A percentile compares a stretch with the other conserved stretches of the same genome.
Evolutionary conservation across 352 stramenopile species (phyloP).

Genomic region (Phytophthora parvispora): DNA sequence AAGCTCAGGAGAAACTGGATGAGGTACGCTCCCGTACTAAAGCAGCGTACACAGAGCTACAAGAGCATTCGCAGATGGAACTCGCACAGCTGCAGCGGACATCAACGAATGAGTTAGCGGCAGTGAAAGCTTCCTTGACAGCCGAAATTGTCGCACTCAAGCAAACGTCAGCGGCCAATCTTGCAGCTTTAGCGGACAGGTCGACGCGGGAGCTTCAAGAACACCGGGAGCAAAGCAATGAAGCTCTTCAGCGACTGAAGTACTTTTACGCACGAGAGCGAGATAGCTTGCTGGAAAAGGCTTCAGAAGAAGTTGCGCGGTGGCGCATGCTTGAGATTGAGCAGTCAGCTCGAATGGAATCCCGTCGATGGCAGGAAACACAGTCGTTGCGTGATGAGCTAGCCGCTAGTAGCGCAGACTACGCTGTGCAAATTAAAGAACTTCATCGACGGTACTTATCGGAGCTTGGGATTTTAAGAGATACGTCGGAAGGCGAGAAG

Average conservation of each 20-base stretch:
- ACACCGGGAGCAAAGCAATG: constrained; percentile 32
- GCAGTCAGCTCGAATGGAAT: constrained; percentile 37
- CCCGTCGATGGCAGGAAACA: constrained; percentile 27
- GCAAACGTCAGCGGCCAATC: constrained; percentile 24
- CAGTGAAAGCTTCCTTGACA: constrained; percentile 15
- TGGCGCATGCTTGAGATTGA: constrained; percentile 42
- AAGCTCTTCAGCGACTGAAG: constrained; percentile 31
- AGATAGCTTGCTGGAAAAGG: constrained; percentile 24
- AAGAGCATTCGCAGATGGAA: constrained; percentile 26
- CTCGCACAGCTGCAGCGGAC: constrained; percentile 26
- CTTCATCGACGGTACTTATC: constrained; percentile 36
- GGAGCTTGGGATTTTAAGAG: constrained; percentile 29
- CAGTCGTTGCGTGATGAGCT: constrained; percentile 28
- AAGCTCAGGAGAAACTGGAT: constrained; percentile 37
- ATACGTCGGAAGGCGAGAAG: constrained; percentile 12
- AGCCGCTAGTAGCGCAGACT: constrained; percentile 10
- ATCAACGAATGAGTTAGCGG: constrained; percentile 22
- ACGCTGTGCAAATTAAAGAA: constrained; percentile 22
- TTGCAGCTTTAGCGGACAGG: constrained; percentile 31
- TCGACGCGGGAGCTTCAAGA: constrained; percentile 35
- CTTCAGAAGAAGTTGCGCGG: constrained; percentile 29
- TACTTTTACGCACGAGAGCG: constrained; percentile 26
- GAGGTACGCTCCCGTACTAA: constrained; percentile 16
- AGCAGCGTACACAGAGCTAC: constrained; percentile 34
- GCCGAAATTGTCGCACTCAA: constrained; percentile 37